Evolutionary conservation across 192 early-diverging fungal genomes (phyloP).

Genomic region (Fimicolochytrium jonesii): DNA sequence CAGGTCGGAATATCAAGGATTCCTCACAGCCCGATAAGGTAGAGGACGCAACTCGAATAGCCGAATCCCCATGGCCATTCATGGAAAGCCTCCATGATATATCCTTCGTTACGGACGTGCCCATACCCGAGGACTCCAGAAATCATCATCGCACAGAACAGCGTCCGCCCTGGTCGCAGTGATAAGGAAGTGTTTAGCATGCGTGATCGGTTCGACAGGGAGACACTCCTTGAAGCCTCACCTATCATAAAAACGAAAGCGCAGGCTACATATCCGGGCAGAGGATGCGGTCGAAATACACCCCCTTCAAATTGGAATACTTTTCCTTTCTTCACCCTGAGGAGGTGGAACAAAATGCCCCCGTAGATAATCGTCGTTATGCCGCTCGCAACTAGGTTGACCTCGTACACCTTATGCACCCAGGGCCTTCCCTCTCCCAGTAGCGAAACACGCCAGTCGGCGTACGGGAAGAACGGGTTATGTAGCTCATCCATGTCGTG

Average conservation of each 20-base stretch:
- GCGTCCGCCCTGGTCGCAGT: neutral
- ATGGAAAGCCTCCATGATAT: slow-evolving; percentile 15
- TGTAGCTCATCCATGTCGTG: no score
- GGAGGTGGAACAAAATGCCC: neutral
- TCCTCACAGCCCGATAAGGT: slow-evolving; percentile 4
- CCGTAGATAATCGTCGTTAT: neutral
- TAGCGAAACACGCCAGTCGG: slow-evolving; percentile 8
- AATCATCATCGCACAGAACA: slow-evolving; percentile 1
- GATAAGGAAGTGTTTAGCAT: neutral
- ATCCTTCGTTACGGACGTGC: slow-evolving; percentile 2
- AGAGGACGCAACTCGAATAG: neutral
- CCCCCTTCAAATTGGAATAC: neutral
- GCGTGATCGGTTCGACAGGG: neutral
- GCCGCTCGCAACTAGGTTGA: neutral
- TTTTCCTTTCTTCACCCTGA: neutral
- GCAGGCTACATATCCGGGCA: neutral
- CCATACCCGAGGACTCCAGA: neutral
- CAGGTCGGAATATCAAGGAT: neutral
- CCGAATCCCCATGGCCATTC: slow-evolving; percentile 16
- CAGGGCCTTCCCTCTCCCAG: neutral
- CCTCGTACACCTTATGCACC: neutral
- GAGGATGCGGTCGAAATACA: neutral
- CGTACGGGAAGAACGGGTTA: slow-evolving; percentile 8
- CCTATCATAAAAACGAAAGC: neutral
- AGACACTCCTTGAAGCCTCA: no score